Base-by-base conservation (phyloP, 2,329 filamentous ascomycete species). In the Ophiosphaerella narmari region DNA sequence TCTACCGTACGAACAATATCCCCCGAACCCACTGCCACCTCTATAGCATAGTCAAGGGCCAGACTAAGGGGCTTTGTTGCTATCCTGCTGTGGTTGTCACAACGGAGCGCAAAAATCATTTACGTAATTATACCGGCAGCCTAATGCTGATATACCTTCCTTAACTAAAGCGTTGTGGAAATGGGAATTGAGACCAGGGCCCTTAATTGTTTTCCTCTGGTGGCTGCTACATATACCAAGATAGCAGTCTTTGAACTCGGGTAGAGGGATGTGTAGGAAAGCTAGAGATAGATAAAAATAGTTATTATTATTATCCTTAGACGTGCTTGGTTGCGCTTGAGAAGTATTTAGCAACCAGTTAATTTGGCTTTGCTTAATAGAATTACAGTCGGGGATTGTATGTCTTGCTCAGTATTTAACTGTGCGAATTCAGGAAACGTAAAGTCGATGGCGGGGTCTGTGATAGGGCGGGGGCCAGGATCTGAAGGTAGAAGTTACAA, bases 201-300 rank as follows among this genome's bases (percentile, higher is more conserved):
- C 91, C 2, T 92, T 97, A 13, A 92, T 88, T 12, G 84, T 81
- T 71, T 97, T 93, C 44, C 82, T 84, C 84, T 86, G 92, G 23
- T 84, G 77, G n/a, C 92, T 92, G 23, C 86, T 82, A 41, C 78
- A 75, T 11, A 63, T 58, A 33, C 86, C 81, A 5, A 82, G 78
- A 50, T 60, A n/a, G 2, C 75, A 67, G 40, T 87, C 82, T 40
- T 82, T 78, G 67, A 96, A 96, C 72, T 97, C 93, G 0, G 92
- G 91, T 9, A 97, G 77, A 0, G 93, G 93, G 50, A 97, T 97
- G 71, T 97, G 94, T 57, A 96, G 91, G 70, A 97, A 97, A 1
- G 91, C 90, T 66, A 97, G 82, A 68, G 96, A 88, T 83, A 97
- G 89, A 21, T 21, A 5, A 21, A 21, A 21, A 5, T 5, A 4